Conservation (phyloP, 75 land plant genomes). For the Gnetum montanum region DNA sequence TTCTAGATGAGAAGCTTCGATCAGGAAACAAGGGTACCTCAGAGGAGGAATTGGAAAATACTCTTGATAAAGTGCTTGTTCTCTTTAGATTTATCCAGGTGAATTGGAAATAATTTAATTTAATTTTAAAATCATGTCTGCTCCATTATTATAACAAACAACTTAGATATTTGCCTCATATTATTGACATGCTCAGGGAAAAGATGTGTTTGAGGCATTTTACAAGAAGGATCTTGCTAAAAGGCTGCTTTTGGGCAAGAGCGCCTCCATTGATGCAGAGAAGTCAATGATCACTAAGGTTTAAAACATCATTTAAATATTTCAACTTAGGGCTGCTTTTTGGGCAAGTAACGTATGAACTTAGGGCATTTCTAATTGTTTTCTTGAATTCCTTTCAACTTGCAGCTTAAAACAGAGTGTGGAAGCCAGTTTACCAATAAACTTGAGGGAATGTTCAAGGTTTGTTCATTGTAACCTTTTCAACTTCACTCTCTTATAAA, state of each 20-base stretch:
- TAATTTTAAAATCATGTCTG: not conserved
- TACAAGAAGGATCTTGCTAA: constrained; percentile 99
- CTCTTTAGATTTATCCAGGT: constrained; percentile 97
- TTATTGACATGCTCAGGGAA: constrained; percentile 48
- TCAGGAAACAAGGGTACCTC: constrained; percentile 99
- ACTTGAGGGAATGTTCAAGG: constrained; percentile 99
- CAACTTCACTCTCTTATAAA: not conserved
- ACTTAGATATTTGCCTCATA: not conserved
- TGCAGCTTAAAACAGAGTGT: constrained; percentile 97
- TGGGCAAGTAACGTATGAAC: too few relatives aligned
- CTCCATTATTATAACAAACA: not conserved
- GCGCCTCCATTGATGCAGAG: constrained; percentile 99
- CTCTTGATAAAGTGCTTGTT: constrained; percentile 89
- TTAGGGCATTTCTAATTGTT: too few relatives aligned
- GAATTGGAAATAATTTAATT: too few relatives aligned
- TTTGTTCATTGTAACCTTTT: too few relatives aligned
- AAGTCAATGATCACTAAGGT: constrained; percentile 99
- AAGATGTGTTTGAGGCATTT: constrained; percentile 98
- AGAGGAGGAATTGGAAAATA: constrained; percentile 95
- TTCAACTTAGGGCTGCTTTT: not conserved
- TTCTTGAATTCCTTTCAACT: constrained; percentile 1
- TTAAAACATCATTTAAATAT: not conserved
- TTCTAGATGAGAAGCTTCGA: constrained; percentile 97
- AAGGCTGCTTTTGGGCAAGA: constrained; percentile 86
- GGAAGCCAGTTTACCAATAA: constrained; percentile 99